Percentiles rank a stretch among this genome's conserved stretches.
phyloP scores from a whole-genome alignment of 1,284 basidiomycete genomes.

The Polyporus tsugae region DNA sequence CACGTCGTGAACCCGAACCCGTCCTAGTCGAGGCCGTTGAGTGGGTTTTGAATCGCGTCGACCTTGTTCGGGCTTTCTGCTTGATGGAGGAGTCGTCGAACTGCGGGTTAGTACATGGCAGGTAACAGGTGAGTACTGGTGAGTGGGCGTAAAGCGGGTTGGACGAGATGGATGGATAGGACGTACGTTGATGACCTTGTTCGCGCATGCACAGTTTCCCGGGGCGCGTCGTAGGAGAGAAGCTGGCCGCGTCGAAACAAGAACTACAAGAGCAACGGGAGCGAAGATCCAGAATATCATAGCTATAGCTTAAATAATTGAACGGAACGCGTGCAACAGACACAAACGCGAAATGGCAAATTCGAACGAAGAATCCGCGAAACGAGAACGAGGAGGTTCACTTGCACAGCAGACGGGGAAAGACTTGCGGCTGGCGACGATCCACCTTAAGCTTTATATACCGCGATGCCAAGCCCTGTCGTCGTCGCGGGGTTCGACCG shows the following conservation, averaged over 20 bases:
- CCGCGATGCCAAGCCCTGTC: not conserved
- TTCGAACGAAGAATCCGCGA: not conserved
- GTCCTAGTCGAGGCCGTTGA: slow-evolving; percentile 15
- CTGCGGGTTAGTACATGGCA: not conserved
- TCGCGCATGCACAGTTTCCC: not conserved
- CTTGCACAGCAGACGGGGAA: not conserved
- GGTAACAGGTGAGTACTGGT: too few species aligned
- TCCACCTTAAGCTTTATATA: not conserved
- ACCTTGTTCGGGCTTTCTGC: slow-evolving; percentile 5
- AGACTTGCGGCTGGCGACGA: not conserved
- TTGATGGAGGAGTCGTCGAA: slow-evolving; percentile 10
- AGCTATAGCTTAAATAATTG: not conserved
- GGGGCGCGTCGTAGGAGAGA: not conserved
- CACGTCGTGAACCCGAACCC: slow-evolving; percentile 15
- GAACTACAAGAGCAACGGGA: not conserved
- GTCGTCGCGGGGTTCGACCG: not conserved
- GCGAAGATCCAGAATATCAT: not conserved
- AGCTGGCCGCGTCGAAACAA: not conserved
- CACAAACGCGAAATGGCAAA: not conserved
- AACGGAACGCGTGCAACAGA: not conserved
- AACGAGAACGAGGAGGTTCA: not conserved
- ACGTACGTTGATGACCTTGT: slow-evolving; percentile 14
- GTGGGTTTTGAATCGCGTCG: not conserved
- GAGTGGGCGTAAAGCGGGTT: too few species aligned
- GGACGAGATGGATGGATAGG: not conserved